phyloP scores from a whole-genome alignment of 2,329 filamentous ascomycete genomes.

The Ophioceras dolichostomum region DNA sequence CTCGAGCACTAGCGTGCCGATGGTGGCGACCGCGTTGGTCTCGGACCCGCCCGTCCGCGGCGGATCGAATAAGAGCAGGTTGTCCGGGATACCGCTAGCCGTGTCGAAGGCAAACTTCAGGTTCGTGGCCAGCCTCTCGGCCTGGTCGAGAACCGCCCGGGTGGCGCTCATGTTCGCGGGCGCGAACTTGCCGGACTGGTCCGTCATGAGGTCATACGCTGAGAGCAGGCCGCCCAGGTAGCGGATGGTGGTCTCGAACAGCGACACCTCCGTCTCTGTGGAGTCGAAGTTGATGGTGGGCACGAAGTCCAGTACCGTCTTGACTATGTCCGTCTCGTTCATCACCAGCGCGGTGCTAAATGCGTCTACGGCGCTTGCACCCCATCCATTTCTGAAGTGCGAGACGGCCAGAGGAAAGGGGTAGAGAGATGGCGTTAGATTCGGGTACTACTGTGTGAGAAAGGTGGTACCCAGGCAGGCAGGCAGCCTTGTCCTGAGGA shows the following conservation, averaged over 20 bases:
- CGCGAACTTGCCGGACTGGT: slow-evolving; percentile 41
- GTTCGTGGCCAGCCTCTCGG: slow-evolving; percentile 55
- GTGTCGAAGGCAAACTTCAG: slow-evolving; percentile 72
- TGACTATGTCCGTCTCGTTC: slow-evolving; percentile 53
- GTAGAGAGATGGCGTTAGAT: too few relatives aligned
- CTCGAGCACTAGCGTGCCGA: slow-evolving; percentile 70
- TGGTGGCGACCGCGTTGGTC: slow-evolving; percentile 62
- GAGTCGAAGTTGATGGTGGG: slow-evolving; percentile 57
- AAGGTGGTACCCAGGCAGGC: too few relatives aligned
- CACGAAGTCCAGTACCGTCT: slow-evolving; percentile 60
- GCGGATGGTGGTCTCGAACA: slow-evolving; percentile 87
- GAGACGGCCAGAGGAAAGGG: too few relatives aligned
- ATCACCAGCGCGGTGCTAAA: slow-evolving; percentile 71
- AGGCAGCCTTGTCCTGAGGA: too few relatives aligned
- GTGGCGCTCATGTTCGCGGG: slow-evolving; percentile 28
- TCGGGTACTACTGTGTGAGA: too few relatives aligned
- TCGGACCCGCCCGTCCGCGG: slow-evolving; percentile 32
- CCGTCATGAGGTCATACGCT: slow-evolving; percentile 61
- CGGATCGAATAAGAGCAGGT: slow-evolving; percentile 49
- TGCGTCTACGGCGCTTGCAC: slow-evolving; percentile 70
- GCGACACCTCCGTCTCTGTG: slow-evolving; percentile 49
- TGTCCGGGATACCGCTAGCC: slow-evolving; percentile 60
- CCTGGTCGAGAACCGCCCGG: slow-evolving; percentile 51
- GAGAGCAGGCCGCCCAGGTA: slow-evolving; percentile 74
- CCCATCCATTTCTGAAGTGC: slow-evolving; percentile 69